phyloP scores from a whole-genome alignment of 768 basidiomycete species.

The Tulasnella sp. region DNA sequence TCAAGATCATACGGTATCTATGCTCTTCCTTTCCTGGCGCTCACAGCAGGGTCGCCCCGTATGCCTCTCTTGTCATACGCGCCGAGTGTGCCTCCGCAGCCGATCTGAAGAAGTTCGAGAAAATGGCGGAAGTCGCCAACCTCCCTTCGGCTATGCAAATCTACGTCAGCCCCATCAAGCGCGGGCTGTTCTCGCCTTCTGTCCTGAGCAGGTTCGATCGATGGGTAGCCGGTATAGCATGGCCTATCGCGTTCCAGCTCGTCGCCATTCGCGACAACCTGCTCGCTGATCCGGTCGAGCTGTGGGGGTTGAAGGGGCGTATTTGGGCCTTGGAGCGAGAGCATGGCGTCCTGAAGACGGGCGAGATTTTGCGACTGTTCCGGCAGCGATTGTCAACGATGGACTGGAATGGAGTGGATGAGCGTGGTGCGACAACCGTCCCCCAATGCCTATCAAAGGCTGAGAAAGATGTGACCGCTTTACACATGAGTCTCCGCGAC shows the following conservation, averaged over 20 bases:
- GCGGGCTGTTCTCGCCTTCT: not conserved
- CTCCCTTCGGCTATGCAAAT: not conserved
- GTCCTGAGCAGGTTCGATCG: conserved; percentile 2
- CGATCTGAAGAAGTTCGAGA: not conserved
- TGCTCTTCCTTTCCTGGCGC: not conserved
- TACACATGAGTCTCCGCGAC: not conserved
- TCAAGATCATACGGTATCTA: not conserved
- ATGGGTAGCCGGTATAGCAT: conserved; percentile 3
- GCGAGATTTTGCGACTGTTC: conserved; percentile 8
- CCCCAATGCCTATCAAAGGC: not conserved
- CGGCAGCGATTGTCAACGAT: not conserved
- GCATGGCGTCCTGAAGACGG: not conserved
- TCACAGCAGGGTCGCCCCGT: conserved; percentile 5
- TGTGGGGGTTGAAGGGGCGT: not conserved
- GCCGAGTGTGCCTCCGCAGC: not conserved
- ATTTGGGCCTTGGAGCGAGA: not conserved
- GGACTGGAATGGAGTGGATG: not conserved
- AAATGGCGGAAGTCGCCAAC: conserved; percentile 8
- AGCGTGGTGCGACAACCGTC: not conserved
- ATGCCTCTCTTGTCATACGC: conserved; percentile 7
- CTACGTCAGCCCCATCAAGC: not conserved
- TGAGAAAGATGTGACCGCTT: not conserved
- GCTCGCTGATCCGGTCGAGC: conserved; percentile 5
- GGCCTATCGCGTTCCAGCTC: conserved; percentile 14
- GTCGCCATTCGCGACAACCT: not conserved